Evolutionary conservation across 2,329 filamentous ascomycete genomes (phyloP), one percentile per base, ranked within the genome.

Genomic region (Microdochium nivale): DNA sequence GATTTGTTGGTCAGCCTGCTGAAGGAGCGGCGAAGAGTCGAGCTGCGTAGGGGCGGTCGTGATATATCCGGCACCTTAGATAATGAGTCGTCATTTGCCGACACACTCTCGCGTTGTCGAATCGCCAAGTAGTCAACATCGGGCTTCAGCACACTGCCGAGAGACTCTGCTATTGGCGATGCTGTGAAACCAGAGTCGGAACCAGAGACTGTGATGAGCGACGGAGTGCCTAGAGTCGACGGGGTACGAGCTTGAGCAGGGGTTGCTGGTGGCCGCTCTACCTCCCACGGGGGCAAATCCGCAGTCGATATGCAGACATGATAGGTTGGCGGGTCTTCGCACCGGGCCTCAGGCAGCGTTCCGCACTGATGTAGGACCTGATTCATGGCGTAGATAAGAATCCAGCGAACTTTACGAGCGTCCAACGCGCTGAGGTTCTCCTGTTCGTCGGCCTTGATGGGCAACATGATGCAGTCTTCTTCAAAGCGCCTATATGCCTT

Each of bases 331-430:
- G 71, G 72, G 1, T 75, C 70, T 1, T 73, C 70, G 51, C 86
- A 79, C 16, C 73, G 72, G 25, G 88, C 81, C 58, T 87, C 81
- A 4, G 70, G 62, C 0, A 88, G 84, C 0, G 79, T 72, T 32
- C 77, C 70, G 1, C 81, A 84, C 50, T 80, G 80, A 10, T 79
- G 76, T 1, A 94, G 74, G n/a, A 83, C 84, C 63, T 94, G 88
- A 52, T 89, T 77, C 3, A 82, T 77, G 19, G 82, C 78, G 60
- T 92, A 92, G 7, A 92, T 77, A 33, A 91, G 63, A 27, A 91
- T 79, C 88, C 88, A 94, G 37, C 88, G 77, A 16, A 90, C 79
- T 65, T 90, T 91, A 40, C 88, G 81, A 1, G 81, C 86, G 56
- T 92, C 88, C 9, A 77, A 71, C 11, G 81, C 68, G 0, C 79